Base-by-base conservation (phyloP, 2,329 filamentous ascomycete genomes). In the Teratosphaeria zuluensis region DNA sequence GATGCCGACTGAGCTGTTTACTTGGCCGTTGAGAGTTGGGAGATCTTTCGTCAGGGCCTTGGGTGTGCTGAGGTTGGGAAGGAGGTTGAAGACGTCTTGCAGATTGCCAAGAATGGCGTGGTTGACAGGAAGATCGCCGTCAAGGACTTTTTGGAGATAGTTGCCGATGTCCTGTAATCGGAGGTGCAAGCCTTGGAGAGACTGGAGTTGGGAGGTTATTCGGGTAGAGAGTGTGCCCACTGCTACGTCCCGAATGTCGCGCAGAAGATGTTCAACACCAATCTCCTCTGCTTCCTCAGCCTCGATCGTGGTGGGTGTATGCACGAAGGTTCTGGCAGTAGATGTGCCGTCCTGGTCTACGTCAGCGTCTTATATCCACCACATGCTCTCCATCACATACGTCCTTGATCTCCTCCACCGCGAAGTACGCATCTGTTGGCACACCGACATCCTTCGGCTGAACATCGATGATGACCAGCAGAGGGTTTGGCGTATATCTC, bases 221-320 rank as follows among this genome's bases (percentile, higher is more conserved):
- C 94, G 87, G 58, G 94, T 96, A 60, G 92, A 96, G 59, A 99
- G 84, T 14, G 94, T 97, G 71, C 94, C 94, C 64, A 96, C 94
- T 58, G 94, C 94, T 59, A 99, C 94, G 74, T 99, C 94, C 67
- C 94, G 90, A 72, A 99, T 99, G 75, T 99, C 94, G 76, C 94
- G 88, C 71, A 99, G 85, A 60, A 99, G 83, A 75, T 99, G 94
- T 79, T 99, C 94, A 60, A 99, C 94, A 67, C 94, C 94, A 68
- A 99, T 99, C 76, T 99, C 94, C 77, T 99, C 94, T 61, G 94
- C 94, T 77, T 99, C 94, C 75, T 99, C 94, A 53, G 94, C 94
- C 78, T 99, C 94, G 77, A 99, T 99, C 73, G 94, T 94, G 54
- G 92, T 96, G 28, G 94, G 94, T 8, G 92, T 99, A 76, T 99